Evolutionary conservation across 1,284 basidiomycete species (phyloP), one percentile per base, ranked within the genome.

Genomic region (Anthracocystis setariae): DNA sequence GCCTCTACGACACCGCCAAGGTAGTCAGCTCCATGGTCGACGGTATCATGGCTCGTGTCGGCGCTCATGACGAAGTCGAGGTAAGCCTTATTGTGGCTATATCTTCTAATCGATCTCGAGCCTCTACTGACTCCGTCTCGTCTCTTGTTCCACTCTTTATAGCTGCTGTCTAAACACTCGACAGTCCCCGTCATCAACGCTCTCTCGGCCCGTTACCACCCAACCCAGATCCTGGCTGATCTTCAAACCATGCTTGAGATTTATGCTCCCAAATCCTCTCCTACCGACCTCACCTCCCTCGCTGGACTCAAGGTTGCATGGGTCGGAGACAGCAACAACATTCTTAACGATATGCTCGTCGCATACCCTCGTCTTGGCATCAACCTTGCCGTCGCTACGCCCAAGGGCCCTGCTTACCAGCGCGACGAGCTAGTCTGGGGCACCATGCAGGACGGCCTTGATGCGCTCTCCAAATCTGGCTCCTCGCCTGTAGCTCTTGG

Each of bases 321-420:
- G 85, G 89, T 98, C 51, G 96, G 95, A 8, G 96, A 98, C 85
- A 91, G 91, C 32, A 93, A 94, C 68, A 98, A 98, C 83, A 93
- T 98, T 52, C 86, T 96, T 59, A 93, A 98, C 84, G 95, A 98
- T 84, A 94, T 98, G 91, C 89, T 98, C 35, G 95, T 97, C 55
- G 89, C 92, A 8, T 92, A 91, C 79, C 95, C 95, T 35, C 89
- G 96, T 38, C 84, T 98, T 2, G 96, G 96, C 0, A 93, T 95
- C 84, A 85, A 89, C 56, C 83, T 98, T 42, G 89, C 91, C 52
- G 87, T 98, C 27, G 96, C 94, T 24, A 90, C 90, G 9, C 88
- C 95, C 70, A 83, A 87, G 77, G 87, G 87, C n/a, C 20, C 55
- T 2, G 61, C 70, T 39, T 96, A 96, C 82, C 87, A 89, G 29